Evolutionary conservation across 352 stramenopile genomes (phyloP), one percentile per base, ranked within the genome.

Genomic region (Hyaloperonospora arabidopsidis): DNA sequence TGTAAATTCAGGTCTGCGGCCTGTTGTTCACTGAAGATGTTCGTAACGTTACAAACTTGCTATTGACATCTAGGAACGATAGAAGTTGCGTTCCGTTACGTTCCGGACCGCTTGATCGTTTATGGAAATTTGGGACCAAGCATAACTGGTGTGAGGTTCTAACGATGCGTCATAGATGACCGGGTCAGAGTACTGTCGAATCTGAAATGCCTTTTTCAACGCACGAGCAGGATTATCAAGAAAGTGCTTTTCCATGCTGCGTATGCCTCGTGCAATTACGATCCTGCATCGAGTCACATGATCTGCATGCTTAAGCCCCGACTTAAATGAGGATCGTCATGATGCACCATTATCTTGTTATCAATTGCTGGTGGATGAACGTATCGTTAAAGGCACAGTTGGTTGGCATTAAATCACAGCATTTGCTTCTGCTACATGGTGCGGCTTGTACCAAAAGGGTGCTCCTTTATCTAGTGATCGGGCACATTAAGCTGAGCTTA

Each of bases 101-200:
- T 32, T 8, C 25, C 4, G 25, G 25, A 32, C 8, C 4, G 25
- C 25, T 32, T 8, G 25, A 8, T 32, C 90, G 76, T 44, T 94
- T 76, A 4, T 97, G 68, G 10, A 96, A 57, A 46, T 91, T 88
- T 1, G 85, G 87, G 11, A 96, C 84, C 38, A 80, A 83, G 21
- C 84, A 87, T 11, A 81, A 95, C 57, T 96, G 82, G 11, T 84
- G 59, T 28, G 82, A 90, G 58, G 87, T 97, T 5, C 85, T 89
- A 15, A 97, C 85, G 0, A 92, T 76, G 60, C 97, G 90, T 49
- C 77, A 90, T 63, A 97, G 61, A 94, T 96, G 44, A 93, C 81
- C 0, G 79, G 82, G 52, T 87, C 89, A 14, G 65, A 77, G 15
- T 76, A 82, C 63, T 93, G 82, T 68, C 79, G 87, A 60, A 86